Conservation (phyloP, 2,329 filamentous ascomycete genomes). For the Sporothrix schenckii region DNA sequence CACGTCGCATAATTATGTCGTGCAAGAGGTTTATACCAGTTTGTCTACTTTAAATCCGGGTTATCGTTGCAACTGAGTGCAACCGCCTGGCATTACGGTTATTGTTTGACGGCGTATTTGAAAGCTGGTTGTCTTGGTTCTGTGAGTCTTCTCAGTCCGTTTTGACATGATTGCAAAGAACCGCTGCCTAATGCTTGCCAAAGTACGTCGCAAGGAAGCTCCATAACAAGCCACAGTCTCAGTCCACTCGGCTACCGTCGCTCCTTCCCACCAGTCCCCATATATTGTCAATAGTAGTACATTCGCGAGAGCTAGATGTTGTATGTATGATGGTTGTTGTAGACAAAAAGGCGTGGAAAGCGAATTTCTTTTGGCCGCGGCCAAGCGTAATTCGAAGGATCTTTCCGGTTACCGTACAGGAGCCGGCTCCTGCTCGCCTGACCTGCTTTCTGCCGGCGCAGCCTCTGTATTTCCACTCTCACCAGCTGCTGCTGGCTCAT, state of each 20-base stretch:
- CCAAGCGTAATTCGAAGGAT: neutral
- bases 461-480: constrained; percentile 1
- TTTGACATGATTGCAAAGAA: no score
- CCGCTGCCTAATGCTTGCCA: no score
- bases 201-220: no score
- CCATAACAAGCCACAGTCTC: no score
- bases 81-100: no score
- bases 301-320: constrained; percentile 25
- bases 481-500: constrained; percentile 37
- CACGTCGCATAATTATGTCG: no score
- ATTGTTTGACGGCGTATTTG: no score
- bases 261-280: neutral
- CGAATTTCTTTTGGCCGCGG: neutral
- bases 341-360: constrained; percentile 13
- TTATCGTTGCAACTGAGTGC: no score
- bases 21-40: no score
- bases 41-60: neutral
- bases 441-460: constrained; percentile 13
- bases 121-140: no score
- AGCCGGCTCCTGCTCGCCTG: constrained; percentile 11
- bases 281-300: constrained; percentile 22
- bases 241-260: no score
- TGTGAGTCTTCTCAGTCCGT: no score
- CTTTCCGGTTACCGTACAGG: constrained; percentile 8
- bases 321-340: constrained; percentile 21